Evolutionary conservation across 1,284 basidiomycete species (phyloP).

Genomic region (Ganoderma sinense): DNA sequence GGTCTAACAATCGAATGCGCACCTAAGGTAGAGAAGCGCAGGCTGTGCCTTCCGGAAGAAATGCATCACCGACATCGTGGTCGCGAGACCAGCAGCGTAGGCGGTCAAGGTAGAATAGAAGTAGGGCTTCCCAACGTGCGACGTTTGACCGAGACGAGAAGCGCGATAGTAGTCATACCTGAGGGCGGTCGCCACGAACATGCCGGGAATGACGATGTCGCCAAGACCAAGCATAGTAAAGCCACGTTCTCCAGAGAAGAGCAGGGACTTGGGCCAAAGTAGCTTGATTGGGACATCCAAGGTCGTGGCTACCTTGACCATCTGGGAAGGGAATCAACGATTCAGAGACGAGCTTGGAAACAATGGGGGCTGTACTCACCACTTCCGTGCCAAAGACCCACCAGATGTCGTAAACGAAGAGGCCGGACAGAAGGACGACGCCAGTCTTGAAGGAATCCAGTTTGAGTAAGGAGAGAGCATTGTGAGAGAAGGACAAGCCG

Average conservation of each 20-base stretch:
- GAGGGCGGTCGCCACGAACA: conserved; percentile 88
- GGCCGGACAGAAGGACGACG: conserved; percentile 77
- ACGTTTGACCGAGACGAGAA: conserved; percentile 36
- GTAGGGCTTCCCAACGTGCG: conserved; percentile 75
- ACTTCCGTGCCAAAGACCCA: conserved; percentile 88
- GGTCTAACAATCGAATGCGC: conserved; percentile 35
- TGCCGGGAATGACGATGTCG: conserved; percentile 91
- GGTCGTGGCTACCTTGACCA: conserved; percentile 92
- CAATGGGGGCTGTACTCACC: conserved; percentile 54
- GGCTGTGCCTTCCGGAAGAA: conserved; percentile 85
- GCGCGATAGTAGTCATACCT: conserved; percentile 81
- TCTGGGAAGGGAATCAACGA: conserved; percentile 49
- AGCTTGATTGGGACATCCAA: conserved; percentile 96
- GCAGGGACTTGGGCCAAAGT: conserved; percentile 81
- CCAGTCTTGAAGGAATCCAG: conserved; percentile 94
- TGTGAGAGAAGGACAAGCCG: conserved; percentile 86
- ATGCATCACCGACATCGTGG: conserved; percentile 93
- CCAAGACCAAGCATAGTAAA: conserved; percentile 95
- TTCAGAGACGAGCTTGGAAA: background rate
- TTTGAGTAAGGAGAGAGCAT: conserved; percentile 83
- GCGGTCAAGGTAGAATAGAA: conserved; percentile 77
- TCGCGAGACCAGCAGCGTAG: conserved; percentile 82
- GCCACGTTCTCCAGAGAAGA: conserved; percentile 64
- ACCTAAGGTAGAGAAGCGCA: conserved; percentile 92
- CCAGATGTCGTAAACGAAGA: conserved; percentile 92